A percentile compares a stretch with the other conserved stretches of the same genome.
phyloP scores from a whole-genome alignment of 139 green algal species.

The Coccomyxa sp. region DNA sequence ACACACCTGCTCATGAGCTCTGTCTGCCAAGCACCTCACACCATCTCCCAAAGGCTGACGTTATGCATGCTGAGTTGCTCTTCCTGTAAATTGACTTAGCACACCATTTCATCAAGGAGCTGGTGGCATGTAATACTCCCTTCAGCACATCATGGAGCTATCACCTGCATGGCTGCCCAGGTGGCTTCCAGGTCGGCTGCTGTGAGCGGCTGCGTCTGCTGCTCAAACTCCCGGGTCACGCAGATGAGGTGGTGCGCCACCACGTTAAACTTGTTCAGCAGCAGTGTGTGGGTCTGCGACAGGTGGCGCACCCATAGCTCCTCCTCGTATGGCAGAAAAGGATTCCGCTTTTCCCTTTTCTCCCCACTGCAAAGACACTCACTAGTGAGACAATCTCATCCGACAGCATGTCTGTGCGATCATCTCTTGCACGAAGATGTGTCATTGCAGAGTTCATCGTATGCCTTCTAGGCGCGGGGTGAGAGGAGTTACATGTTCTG shows the following conservation, averaged over 20 bases:
- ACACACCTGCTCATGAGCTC: too few species aligned
- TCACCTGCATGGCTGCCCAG: conserved; percentile 39
- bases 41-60: too few species aligned
- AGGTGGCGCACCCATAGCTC: conserved; percentile 68
- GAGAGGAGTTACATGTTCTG: too few species aligned
- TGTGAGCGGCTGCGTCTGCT: conserved; percentile 61
- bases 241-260: conserved; percentile 59
- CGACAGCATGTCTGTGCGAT: background rate
- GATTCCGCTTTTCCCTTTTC: conserved; percentile 51
- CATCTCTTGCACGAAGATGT: background rate
- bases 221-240: conserved; percentile 67
- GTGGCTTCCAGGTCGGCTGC: conserved; percentile 55
- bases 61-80: too few species aligned
- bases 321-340: conserved; percentile 78
- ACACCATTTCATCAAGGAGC: too few species aligned
- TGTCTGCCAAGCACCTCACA: too few species aligned
- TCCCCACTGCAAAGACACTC: background rate
- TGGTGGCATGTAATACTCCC: too few species aligned
- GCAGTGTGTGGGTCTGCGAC: conserved; percentile 52
- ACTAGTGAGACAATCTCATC: background rate
- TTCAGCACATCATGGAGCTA: too few species aligned
- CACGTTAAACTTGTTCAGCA: conserved; percentile 87
- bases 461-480: too few species aligned
- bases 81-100: too few species aligned
- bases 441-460: background rate